Evolutionary conservation across 2,329 filamentous ascomycete genomes (phyloP), one percentile per base, ranked within the genome.

Genomic region (Epichloe brachyelytri): DNA sequence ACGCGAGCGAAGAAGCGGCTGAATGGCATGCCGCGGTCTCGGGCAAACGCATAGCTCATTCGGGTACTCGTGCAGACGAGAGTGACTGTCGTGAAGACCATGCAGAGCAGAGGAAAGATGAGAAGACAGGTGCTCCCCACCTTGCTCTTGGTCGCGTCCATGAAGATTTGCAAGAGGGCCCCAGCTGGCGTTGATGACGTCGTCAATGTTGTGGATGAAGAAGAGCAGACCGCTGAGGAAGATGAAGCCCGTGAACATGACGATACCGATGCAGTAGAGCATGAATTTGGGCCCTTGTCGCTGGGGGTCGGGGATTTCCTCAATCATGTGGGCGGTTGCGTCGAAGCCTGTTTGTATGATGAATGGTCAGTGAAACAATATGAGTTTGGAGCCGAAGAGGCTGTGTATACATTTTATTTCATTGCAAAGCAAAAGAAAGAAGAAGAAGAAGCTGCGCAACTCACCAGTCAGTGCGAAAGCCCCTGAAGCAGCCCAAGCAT

Each of bases 11-110:
- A 83, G 57, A 82, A 63, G 2, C 62, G 66, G 30, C 80, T 80
- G 41, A 75, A 75, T 0, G 84, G 84, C n/a, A 88, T 74, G 14
- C 83, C 85, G 11, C 81, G 75, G 57, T 88, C 85, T 30, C 67
- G 59, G 33, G 64, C 81, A 58, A 86, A 85, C 0, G 83, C 82
- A 58, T 81, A 86, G 20, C 77, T 79, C 77, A 85, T 85, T 2
- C 82, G 74, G 46, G 72, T 77, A 48, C 75, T 80, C 0, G 82
- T 85, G 4, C 80, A 83, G 76, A 85, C 79, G 60, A 86, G 78
- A 5, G 73, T 74, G 4, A 73, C 81, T 7, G 76, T 75, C 3
- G 81, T 80, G 60, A 86, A 85, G 2, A 83, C 66, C 59, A 84
- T 74, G 63, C 82, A 85, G 8, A 83, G 59, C 2, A 85, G 68